phyloP scores from a whole-genome alignment of 1,284 basidiomycete genomes.

The Anthracocystis setariae region DNA sequence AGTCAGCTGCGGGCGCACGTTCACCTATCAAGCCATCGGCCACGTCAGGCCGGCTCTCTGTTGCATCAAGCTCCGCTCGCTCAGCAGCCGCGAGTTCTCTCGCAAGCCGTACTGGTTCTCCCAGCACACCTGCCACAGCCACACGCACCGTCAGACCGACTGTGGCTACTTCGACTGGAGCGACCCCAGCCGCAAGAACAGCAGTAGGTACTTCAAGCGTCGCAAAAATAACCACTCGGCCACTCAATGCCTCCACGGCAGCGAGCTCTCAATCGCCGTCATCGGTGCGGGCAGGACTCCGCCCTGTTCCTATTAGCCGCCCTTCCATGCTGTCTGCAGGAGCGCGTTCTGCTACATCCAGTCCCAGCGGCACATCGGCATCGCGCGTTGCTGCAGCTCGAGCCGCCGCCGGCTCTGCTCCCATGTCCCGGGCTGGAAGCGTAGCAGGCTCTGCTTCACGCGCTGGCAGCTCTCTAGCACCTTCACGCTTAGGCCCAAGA shows the following conservation, averaged over 20 bases:
- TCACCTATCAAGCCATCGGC: constrained; percentile 42
- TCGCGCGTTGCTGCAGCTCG: constrained; percentile 20
- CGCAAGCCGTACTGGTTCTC: constrained; percentile 33
- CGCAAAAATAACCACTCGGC: constrained; percentile 12
- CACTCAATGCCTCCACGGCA: constrained; percentile 11
- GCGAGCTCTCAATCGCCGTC: constrained; percentile 41
- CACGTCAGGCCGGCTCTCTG: constrained; percentile 22
- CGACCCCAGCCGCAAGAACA: constrained; percentile 29
- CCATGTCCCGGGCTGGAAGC: constrained; percentile 37
- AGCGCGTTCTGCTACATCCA: constrained; percentile 36
- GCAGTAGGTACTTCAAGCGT: constrained; percentile 11
- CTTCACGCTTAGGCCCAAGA: constrained; percentile 26
- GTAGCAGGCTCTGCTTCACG: constrained; percentile 13
- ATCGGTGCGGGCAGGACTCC: constrained; percentile 49
- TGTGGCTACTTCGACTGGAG: neutral
- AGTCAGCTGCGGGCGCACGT: constrained; percentile 14
- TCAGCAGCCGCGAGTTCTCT: constrained; percentile 30
- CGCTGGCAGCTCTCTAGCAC: constrained; percentile 34
- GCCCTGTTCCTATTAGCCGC: constrained; percentile 46
- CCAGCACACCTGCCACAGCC: constrained; percentile 25
- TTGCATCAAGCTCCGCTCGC: constrained; percentile 26
- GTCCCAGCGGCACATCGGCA: constrained; percentile 30
- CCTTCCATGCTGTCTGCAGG: constrained; percentile 47
- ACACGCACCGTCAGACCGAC: constrained; percentile 17
- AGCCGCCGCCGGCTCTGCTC: constrained; percentile 22